phyloP scores from a whole-genome alignment of 2,329 filamentous ascomycete genomes.

The Aureobasidium sp. region DNA sequence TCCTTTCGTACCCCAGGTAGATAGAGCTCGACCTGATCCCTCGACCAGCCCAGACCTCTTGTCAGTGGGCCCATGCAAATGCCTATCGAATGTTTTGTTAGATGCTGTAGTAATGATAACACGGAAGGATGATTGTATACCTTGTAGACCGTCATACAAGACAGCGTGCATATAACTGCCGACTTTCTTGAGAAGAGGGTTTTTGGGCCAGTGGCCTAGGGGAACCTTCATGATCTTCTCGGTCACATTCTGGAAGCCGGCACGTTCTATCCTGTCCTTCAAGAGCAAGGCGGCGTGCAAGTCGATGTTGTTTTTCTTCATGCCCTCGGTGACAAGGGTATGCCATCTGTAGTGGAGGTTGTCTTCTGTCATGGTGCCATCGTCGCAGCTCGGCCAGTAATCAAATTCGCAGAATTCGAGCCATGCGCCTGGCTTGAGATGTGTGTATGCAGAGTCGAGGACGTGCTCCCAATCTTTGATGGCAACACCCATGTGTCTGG shows the following conservation, averaged over 20 bases:
- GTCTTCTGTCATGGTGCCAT: constrained; percentile 15
- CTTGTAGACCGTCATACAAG: constrained; percentile 11
- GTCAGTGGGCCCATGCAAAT: constrained; percentile 24
- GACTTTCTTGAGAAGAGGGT: constrained; percentile 13
- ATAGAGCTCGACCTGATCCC: constrained; percentile 38
- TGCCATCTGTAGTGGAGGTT: constrained; percentile 18
- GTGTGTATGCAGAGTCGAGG: constrained; percentile 18
- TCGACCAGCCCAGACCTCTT: constrained; percentile 33
- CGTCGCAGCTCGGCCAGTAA: constrained; percentile 16
- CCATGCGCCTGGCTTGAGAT: constrained; percentile 29
- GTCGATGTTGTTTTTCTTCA: constrained; percentile 17
- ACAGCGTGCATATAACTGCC: constrained; percentile 12
- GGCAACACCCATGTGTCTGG: constrained; percentile 14
- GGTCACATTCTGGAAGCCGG: constrained; percentile 22
- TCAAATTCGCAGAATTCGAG: constrained; percentile 34
- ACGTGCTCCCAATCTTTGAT: constrained; percentile 14
- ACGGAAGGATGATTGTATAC: background rate
- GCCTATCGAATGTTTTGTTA: background rate
- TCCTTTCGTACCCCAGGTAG: constrained; percentile 27
- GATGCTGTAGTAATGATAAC: background rate
- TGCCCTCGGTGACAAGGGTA: constrained; percentile 18
- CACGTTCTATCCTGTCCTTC: constrained; percentile 18
- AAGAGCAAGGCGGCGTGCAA: constrained; percentile 15
- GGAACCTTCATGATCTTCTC: constrained; percentile 20
- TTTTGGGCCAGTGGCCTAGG: constrained; percentile 21